Evolutionary conservation across 306 rosid genomes (phyloP).

Genomic region (Begonia peltatifolia): DNA sequence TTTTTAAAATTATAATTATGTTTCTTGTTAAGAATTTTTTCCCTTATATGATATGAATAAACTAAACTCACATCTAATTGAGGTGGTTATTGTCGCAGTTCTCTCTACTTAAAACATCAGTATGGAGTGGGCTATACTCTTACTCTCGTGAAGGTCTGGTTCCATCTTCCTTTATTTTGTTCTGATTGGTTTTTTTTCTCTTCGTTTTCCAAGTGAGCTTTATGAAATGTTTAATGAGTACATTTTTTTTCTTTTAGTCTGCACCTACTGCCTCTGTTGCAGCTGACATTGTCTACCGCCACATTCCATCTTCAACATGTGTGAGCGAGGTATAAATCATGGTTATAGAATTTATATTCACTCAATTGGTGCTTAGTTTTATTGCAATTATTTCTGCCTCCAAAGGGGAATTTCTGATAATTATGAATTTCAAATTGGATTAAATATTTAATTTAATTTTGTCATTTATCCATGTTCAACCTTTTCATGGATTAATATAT

Average conservation of each 20-base stretch:
- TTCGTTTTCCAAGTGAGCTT: constrained; percentile 1
- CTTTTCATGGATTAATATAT: too few species aligned
- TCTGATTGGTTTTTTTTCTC: too few species aligned
- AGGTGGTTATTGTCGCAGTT: constrained; percentile 38
- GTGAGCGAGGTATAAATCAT: constrained; percentile 68
- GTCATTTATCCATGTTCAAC: too few species aligned
- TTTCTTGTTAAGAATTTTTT: too few species aligned
- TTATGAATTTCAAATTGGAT: too few species aligned
- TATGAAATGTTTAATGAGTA: constrained; percentile 8
- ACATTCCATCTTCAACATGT: constrained; percentile 84
- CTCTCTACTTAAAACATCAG: constrained; percentile 91
- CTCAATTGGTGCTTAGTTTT: too few species aligned
- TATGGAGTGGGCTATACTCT: constrained; percentile 95
- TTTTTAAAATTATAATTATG: background rate
- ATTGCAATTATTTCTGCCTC: too few species aligned
- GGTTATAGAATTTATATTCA: constrained; percentile 7
- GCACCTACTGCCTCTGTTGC: constrained; percentile 74
- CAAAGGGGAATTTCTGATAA: too few species aligned
- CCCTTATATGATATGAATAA: too few species aligned
- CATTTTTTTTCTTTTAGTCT: constrained; percentile 38
- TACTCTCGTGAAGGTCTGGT: constrained; percentile 75
- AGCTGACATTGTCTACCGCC: constrained; percentile 72
- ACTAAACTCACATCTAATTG: background rate
- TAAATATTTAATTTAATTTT: too few species aligned
- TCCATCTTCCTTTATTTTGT: constrained; percentile 8